These are phyloP conservation scores for Tagetes patula DNA, from an alignment of 129 eudicot genomes.

Conservation along the genomic window DNA sequence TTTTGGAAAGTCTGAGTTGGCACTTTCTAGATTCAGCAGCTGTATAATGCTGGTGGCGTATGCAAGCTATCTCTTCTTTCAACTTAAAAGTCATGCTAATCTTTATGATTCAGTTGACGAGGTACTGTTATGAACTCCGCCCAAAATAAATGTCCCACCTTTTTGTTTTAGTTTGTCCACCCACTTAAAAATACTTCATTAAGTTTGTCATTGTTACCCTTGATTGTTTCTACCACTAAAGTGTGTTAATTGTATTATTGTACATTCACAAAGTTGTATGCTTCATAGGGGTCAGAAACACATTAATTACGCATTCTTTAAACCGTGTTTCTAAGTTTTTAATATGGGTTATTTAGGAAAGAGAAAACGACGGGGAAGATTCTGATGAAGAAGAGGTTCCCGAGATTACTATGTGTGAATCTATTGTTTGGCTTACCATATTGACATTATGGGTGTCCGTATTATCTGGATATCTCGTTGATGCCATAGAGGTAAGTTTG, in stretches of 20 bases:
- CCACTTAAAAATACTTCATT: not conserved
- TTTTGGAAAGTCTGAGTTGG: constrained; percentile 61
- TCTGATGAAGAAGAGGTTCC: constrained; percentile 62
- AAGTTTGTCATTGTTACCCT: not conserved
- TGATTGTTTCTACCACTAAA: not conserved
- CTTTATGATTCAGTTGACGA: constrained; percentile 56
- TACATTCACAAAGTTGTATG: not conserved
- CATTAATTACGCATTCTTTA: not conserved
- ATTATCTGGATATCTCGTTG: constrained; percentile 84
- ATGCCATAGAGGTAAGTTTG: constrained; percentile 75
- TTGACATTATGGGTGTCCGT: constrained; percentile 86
- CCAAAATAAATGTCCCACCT: not conserved
- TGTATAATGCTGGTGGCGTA: constrained; percentile 90
- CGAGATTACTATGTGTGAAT: constrained; percentile 80
- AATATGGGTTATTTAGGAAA: constrained; percentile 35
- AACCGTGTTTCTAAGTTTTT: not conserved
- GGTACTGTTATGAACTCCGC: constrained; percentile 23
- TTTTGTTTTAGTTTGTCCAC: not conserved
- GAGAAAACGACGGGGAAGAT: constrained; percentile 44
- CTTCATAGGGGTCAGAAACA: not conserved
- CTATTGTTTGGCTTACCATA: constrained; percentile 80
- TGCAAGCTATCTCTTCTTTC: constrained; percentile 90
- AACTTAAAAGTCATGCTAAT: constrained; percentile 70
- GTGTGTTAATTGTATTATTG: not conserved
- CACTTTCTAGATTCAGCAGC: constrained; percentile 91